phyloP scores from a whole-genome alignment of 2,329 filamentous ascomycete species.

The Orbilia brochopaga region DNA sequence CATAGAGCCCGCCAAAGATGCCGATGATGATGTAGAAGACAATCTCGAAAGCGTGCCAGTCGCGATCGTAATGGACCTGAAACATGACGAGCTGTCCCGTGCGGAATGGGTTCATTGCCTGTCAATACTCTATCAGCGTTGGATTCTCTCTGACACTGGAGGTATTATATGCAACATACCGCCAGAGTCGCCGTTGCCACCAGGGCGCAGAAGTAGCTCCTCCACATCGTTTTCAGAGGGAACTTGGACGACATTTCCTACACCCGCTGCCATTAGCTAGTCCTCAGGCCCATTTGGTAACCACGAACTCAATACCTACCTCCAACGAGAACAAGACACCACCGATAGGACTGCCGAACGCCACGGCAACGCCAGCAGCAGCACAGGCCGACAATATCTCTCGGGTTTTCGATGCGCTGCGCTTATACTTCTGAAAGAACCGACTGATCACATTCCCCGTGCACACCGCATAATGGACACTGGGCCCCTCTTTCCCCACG shows the following conservation, averaged over 20 bases:
- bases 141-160: neutral
- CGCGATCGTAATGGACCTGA: slow-evolving; percentile 90
- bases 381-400: slow-evolving; percentile 95
- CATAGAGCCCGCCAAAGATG: slow-evolving; percentile 91
- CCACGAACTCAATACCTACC: slow-evolving; percentile 55
- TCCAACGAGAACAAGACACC: slow-evolving; percentile 95
- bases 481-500: slow-evolving; percentile 95
- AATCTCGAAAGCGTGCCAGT: slow-evolving; percentile 97
- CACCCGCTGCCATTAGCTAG: neutral
- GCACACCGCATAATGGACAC: slow-evolving; percentile 98
- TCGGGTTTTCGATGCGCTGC: slow-evolving; percentile 89
- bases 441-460: slow-evolving; percentile 95
- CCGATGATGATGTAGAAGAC: slow-evolving; percentile 91
- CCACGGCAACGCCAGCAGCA: slow-evolving; percentile 91
- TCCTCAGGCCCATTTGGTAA: neutral
- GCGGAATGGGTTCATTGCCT: slow-evolving; percentile 94
- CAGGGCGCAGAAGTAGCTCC: slow-evolving; percentile 95
- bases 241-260: slow-evolving; percentile 95
- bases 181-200: slow-evolving; percentile 91
- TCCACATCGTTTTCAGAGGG: slow-evolving; percentile 95
- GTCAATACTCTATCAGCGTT: neutral
- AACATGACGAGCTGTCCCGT: slow-evolving; percentile 99
- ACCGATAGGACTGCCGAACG: slow-evolving; percentile 95
- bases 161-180: slow-evolving; percentile 58
- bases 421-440: slow-evolving; percentile 88